phyloP scores from a whole-genome alignment of 352 stramenopile species.

The Phytophthora citrophthora region DNA sequence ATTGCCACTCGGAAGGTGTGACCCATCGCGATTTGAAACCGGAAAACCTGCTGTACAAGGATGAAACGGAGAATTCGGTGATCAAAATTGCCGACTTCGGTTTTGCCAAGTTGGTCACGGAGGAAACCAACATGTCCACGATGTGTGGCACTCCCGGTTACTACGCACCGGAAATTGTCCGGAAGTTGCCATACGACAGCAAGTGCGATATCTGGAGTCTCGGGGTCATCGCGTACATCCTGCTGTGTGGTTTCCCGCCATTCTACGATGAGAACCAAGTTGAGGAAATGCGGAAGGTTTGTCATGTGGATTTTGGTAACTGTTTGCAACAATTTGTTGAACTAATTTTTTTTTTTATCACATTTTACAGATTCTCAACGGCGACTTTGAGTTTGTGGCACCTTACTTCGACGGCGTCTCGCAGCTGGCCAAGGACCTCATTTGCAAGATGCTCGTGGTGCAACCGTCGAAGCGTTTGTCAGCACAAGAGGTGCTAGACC shows the following conservation, averaged over 20 bases:
- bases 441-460: constrained; percentile 93
- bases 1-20: constrained; percentile 89
- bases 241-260: constrained; percentile 96
- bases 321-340: neutral
- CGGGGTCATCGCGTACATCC: constrained; percentile 91
- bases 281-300: constrained; percentile 81
- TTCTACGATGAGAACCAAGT: constrained; percentile 96
- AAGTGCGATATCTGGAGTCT: constrained; percentile 97
- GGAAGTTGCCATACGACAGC: constrained; percentile 94
- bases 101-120: constrained; percentile 83
- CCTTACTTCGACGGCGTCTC: constrained; percentile 93
- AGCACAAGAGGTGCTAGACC: constrained; percentile 64
- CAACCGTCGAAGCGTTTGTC: constrained; percentile 86
- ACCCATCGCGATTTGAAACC: constrained; percentile 98
- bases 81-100: constrained; percentile 96
- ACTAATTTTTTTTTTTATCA: neutral
- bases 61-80: constrained; percentile 79
- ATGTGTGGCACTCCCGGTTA: constrained; percentile 96
- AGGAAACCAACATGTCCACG: constrained; percentile 86
- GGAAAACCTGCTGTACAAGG: constrained; percentile 95
- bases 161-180: constrained; percentile 96
- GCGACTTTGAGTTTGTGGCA: constrained; percentile 91
- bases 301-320: neutral
- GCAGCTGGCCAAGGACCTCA: constrained; percentile 92
- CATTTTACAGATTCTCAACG: constrained; percentile 64